These are phyloP conservation scores for Asclepias syriaca DNA, from an alignment of 257 asterid genomes.

Conservation along the genomic window DNA sequence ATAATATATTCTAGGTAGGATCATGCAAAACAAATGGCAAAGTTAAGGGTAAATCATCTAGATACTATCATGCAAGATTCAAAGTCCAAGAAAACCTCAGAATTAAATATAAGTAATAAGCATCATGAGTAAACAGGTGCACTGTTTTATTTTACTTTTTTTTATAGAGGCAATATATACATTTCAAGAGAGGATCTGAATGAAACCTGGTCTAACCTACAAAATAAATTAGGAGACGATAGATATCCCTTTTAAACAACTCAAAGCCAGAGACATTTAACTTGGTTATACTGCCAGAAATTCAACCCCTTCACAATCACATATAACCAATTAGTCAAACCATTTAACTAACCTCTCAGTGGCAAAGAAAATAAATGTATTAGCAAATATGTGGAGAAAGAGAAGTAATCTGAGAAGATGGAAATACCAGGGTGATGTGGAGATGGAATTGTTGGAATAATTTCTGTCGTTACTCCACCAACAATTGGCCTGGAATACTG, in stretches of 20 bases:
- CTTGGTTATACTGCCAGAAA: background rate
- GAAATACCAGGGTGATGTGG: constrained; percentile 24
- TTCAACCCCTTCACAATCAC: background rate
- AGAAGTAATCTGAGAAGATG: background rate
- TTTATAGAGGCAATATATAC: background rate
- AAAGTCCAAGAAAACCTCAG: background rate
- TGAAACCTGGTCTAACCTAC: background rate
- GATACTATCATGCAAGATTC: background rate
- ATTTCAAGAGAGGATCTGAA: background rate
- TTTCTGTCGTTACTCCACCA: constrained; percentile 19
- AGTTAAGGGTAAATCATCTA: background rate
- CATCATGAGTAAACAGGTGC: background rate
- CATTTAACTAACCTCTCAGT: background rate
- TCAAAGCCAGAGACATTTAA: background rate
- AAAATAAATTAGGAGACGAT: background rate
- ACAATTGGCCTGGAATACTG: constrained; percentile 21
- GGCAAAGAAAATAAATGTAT: background rate
- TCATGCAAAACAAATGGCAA: background rate
- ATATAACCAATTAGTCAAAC: background rate
- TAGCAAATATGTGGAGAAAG: background rate
- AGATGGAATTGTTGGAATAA: constrained; percentile 19
- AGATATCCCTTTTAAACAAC: background rate
- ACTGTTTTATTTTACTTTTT: background rate
- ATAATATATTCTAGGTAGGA: background rate
- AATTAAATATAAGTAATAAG: background rate